Evolutionary conservation across 2,329 filamentous ascomycete genomes (phyloP).

Genomic region (Aspergillus sp.): DNA sequence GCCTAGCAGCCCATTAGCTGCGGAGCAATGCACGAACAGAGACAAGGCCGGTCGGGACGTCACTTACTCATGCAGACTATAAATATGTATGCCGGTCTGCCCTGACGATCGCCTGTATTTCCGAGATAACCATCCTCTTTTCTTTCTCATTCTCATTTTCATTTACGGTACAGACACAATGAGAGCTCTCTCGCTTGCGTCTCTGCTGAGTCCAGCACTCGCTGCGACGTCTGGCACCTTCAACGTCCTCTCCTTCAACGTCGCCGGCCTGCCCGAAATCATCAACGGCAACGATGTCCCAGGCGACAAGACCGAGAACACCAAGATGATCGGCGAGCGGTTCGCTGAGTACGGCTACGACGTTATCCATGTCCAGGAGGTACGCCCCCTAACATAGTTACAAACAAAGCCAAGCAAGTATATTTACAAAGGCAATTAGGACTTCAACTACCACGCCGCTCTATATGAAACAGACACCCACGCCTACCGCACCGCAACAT

Average conservation of each 20-base stretch:
- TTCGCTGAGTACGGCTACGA: conserved; percentile 60
- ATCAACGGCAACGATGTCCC: conserved; percentile 62
- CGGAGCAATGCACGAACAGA: not conserved
- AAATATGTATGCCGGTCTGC: too few relatives aligned
- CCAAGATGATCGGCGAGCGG: conserved; percentile 55
- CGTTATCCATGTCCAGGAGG: conserved; percentile 66
- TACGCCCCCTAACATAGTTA: conserved; percentile 17
- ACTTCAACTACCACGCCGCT: conserved; percentile 67
- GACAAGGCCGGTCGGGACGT: too few relatives aligned
- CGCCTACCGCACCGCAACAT: conserved; percentile 62
- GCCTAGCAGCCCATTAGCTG: not conserved
- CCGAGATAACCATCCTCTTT: too few relatives aligned
- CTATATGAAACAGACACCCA: conserved; percentile 56
- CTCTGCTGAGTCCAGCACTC: not conserved
- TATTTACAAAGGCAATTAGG: conserved; percentile 31
- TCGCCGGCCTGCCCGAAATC: conserved; percentile 56
- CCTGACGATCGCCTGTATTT: too few relatives aligned
- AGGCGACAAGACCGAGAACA: conserved; percentile 62
- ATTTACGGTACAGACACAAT: not conserved
- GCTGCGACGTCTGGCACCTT: not conserved
- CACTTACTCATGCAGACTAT: too few relatives aligned
- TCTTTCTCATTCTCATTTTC: too few relatives aligned
- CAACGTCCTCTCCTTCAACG: conserved; percentile 55
- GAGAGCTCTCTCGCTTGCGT: not conserved
- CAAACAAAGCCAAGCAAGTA: too few relatives aligned